Conservation (phyloP, 2,329 filamentous ascomycete genomes). For the Aureobasidium melanogenum region DNA sequence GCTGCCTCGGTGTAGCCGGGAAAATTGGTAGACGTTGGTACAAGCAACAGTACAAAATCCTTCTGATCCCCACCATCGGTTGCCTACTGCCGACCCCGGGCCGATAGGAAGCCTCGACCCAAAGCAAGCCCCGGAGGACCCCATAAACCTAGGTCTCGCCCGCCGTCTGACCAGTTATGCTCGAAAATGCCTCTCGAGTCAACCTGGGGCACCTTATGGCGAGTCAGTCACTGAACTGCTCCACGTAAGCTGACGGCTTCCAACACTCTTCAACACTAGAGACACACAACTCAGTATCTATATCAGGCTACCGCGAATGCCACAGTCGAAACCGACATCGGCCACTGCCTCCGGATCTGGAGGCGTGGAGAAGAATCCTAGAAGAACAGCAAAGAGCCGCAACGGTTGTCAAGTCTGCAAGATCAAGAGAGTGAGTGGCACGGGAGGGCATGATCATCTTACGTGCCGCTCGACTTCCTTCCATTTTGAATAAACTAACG, state of each 20-base stretch:
- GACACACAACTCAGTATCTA: background rate
- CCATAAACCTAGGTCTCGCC: background rate
- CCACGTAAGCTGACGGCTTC: background rate
- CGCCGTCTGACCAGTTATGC: background rate
- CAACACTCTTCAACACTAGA: background rate
- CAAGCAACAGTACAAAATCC: background rate
- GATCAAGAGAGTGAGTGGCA: conserved; percentile 4
- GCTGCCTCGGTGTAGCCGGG: background rate
- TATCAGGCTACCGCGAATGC: background rate
- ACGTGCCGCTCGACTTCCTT: background rate
- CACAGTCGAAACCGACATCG: background rate
- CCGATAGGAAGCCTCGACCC: background rate
- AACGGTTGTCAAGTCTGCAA: conserved; percentile 12
- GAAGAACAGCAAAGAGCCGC: conserved; percentile 9
- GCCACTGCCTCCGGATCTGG: conserved; percentile 5
- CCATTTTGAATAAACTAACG: background rate
- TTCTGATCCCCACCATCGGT: background rate
- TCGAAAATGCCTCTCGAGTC: background rate
- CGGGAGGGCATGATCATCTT: background rate
- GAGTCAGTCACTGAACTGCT: background rate
- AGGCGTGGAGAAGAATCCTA: conserved; percentile 10
- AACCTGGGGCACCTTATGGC: background rate
- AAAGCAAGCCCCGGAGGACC: background rate
- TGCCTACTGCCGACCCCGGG: background rate
- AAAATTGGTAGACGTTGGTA: background rate